These are phyloP conservation scores for Pseudoturritis turrita DNA, from an alignment of 345 rosid genomes.

Conservation along the genomic window DNA sequence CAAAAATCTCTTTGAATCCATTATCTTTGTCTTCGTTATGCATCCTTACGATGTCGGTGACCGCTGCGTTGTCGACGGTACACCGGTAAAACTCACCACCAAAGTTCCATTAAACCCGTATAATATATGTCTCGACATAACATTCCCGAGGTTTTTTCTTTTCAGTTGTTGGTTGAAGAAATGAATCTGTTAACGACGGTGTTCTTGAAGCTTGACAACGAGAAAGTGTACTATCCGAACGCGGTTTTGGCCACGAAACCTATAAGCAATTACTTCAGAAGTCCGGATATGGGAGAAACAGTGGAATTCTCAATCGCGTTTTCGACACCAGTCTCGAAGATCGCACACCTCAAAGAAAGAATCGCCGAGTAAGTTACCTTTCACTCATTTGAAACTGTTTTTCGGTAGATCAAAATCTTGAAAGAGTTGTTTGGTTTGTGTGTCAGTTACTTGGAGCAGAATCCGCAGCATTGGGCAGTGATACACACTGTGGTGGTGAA, in stretches of 20 bases:
- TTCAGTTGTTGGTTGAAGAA: conserved; percentile 84
- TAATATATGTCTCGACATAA: not conserved
- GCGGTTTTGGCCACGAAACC: conserved; percentile 54
- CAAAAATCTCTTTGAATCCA: conserved; percentile 79
- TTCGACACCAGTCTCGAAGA: conserved; percentile 55
- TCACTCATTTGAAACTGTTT: not conserved
- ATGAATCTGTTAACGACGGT: conserved; percentile 69
- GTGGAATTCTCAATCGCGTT: conserved; percentile 59
- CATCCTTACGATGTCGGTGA: conserved; percentile 83
- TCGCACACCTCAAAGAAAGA: conserved; percentile 45
- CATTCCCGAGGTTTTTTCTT: not conserved
- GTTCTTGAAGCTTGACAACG: conserved; percentile 67
- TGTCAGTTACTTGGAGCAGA: conserved; percentile 64
- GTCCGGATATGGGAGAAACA: conserved; percentile 78
- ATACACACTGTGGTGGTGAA: conserved; percentile 46
- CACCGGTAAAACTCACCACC: conserved; percentile 40
- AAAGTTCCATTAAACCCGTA: not conserved
- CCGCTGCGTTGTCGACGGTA: conserved; percentile 78
- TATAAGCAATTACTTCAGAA: conserved; percentile 65
- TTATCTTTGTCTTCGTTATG: conserved; percentile 75
- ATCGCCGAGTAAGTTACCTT: conserved; percentile 43
- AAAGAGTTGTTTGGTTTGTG: not conserved
- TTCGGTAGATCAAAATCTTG: not conserved
- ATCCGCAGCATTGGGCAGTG: conserved; percentile 58
- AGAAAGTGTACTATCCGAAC: conserved; percentile 68